These are phyloP conservation scores for Colletotrichum cordylinicola DNA, from an alignment of 2,329 filamentous ascomycete species.

Conservation along the genomic window DNA sequence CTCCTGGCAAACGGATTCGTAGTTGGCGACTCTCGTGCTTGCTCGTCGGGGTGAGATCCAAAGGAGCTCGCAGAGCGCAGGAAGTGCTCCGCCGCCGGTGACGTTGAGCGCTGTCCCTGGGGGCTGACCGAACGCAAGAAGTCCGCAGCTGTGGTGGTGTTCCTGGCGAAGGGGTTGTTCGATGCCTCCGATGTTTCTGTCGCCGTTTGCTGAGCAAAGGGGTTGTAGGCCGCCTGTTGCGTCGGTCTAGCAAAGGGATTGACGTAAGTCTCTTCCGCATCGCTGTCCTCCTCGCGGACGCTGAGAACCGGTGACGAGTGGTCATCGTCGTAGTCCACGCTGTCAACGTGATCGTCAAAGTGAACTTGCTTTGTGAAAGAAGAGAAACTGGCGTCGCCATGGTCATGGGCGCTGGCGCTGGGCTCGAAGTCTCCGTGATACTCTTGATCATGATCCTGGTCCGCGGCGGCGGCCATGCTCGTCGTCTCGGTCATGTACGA, in stretches of 20 bases:
- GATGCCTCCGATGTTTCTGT: not conserved
- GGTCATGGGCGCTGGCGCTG: not conserved
- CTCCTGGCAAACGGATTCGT: conserved; percentile 15
- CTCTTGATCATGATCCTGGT: not conserved
- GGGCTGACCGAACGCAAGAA: conserved; percentile 6
- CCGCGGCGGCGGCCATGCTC: not conserved
- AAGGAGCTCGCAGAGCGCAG: not conserved
- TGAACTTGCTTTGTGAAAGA: not conserved
- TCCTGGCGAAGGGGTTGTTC: not conserved
- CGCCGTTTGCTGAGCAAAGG: not conserved
- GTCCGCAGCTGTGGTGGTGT: not conserved
- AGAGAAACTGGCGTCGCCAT: not conserved
- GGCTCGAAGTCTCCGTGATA: not conserved
- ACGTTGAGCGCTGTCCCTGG: not conserved
- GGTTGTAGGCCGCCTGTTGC: not conserved
- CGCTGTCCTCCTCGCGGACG: not conserved
- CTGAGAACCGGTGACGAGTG: conserved; percentile 8
- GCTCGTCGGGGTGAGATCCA: not conserved
- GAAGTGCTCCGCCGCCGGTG: not conserved
- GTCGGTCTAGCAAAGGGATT: conserved; percentile 1
- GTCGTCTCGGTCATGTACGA: not conserved
- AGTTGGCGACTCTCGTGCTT: not conserved
- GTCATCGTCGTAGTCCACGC: not conserved
- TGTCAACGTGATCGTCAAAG: not conserved
- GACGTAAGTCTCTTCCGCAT: not conserved